Conservation (phyloP, 2,329 filamentous ascomycete species). For the Lachnellula suecica region DNA sequence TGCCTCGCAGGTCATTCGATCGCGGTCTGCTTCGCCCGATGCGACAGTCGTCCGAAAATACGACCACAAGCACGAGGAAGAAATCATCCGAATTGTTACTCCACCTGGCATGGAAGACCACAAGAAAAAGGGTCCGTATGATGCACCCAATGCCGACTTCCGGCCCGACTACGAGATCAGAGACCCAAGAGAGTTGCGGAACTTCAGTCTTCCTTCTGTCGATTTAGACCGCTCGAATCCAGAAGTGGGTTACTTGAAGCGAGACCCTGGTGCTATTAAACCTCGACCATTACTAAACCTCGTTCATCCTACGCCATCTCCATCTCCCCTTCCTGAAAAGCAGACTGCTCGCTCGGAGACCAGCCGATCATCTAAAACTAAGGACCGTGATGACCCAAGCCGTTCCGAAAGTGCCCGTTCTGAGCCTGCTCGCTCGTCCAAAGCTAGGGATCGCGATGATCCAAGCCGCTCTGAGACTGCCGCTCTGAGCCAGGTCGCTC, state of each 20-base stretch:
- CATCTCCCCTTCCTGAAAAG: slow-evolving; percentile 49
- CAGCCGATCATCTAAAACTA: slow-evolving; percentile 8
- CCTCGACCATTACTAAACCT: slow-evolving; percentile 57
- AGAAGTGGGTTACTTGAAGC: slow-evolving; percentile 19
- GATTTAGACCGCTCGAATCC: slow-evolving; percentile 40
- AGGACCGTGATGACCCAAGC: slow-evolving; percentile 15
- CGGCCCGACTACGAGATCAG: slow-evolving; percentile 58
- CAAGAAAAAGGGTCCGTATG: slow-evolving; percentile 49
- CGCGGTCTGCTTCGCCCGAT: slow-evolving; percentile 50
- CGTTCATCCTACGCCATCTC: slow-evolving; percentile 57
- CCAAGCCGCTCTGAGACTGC: neutral
- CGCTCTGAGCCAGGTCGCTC: neutral
- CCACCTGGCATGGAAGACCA: slow-evolving; percentile 51
- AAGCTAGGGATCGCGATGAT: slow-evolving; percentile 25
- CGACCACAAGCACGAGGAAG: slow-evolving; percentile 34
- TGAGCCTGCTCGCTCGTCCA: slow-evolving; percentile 25
- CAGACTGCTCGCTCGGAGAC: slow-evolving; percentile 28
- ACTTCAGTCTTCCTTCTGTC: slow-evolving; percentile 31
- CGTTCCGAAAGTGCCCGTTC: slow-evolving; percentile 20
- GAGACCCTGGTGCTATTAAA: slow-evolving; percentile 25
- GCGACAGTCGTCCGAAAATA: slow-evolving; percentile 57
- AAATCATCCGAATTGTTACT: slow-evolving; percentile 48
- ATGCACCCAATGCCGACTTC: slow-evolving; percentile 63
- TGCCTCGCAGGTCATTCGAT: slow-evolving; percentile 50
- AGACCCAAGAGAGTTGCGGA: slow-evolving; percentile 46